Base-by-base conservation (phyloP, 169 alveolate genomes). In the Cryptosporidium viatorum region DNA sequence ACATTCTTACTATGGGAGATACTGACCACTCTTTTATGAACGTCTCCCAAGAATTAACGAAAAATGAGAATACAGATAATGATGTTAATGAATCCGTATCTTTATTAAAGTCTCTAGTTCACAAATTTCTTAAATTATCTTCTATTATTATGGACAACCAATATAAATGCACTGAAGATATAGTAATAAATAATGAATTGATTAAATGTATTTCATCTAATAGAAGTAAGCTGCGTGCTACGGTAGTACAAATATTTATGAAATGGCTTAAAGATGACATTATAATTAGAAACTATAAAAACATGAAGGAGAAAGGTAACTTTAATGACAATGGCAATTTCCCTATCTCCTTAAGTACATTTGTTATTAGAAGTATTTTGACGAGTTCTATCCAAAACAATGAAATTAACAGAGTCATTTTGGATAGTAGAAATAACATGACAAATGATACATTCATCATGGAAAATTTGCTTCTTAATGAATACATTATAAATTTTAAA, bases 221-320 rank as follows among this genome's bases (percentile, higher is more conserved):
- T 52, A 73, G 86, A 52, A 31, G 26, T 52, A 73, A 73, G 26
- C 52, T 73, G 21, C 43, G 86, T 1, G 48, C 51, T 3, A n/a
- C 4, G n/a, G 50, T 65, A 0, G 39, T 80, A 35, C 18, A 45
- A 62, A 26, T 45, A 43, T 31, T 62, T 26, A 60, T 80, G 71
- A 80, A 80, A 48, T 80, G 89, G 89, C 75, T 80, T 16, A 80
- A 62, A 65, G 75, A 80, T 21, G 89, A 80, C 16, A 62, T 62
- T 37, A 23, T 80, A 29, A 80, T 80, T 48, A 35, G 89, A 45
- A 29, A 31, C 45, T 80, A 65, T 62, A 55, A 31, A 8, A 65
- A 80, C 37, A 65, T 80, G 37, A 59, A 59, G 35, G 75, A 39
- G 3, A 80, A 80, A n/a, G 75, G 80, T 14, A 65, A 62, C 18